phyloP scores from a whole-genome alignment of 2,329 filamentous ascomycete genomes.

The Colletotrichum sp. region DNA sequence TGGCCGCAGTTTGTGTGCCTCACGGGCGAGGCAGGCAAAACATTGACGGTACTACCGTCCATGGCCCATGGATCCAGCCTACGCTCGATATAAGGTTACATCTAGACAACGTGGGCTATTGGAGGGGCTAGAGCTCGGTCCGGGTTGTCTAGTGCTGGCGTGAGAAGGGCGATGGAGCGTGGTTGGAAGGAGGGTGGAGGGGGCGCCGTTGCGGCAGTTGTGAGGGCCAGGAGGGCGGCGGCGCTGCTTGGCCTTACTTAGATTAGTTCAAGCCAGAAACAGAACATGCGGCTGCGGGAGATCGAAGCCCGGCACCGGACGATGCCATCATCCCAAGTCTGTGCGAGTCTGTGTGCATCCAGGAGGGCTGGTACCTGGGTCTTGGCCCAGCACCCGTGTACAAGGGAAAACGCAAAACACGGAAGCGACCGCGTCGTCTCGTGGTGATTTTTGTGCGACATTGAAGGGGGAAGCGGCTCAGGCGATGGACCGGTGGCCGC shows the following conservation, averaged over 20 bases:
- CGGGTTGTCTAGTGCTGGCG: not conserved
- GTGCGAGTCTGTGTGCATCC: not conserved
- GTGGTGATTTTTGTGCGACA: slow-evolving; percentile 4
- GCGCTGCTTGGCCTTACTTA: not conserved
- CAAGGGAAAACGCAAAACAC: not conserved
- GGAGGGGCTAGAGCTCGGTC: not conserved
- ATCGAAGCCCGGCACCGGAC: not conserved
- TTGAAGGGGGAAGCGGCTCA: not conserved
- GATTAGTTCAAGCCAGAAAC: not conserved
- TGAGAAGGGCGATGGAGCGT: not conserved
- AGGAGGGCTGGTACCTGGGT: not conserved
- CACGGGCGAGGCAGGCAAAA: not conserved
- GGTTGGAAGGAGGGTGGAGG: not conserved
- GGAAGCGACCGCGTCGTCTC: not conserved
- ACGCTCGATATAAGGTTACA: not conserved
- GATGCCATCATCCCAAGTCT: slow-evolving; percentile 1
- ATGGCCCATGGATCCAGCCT: not conserved
- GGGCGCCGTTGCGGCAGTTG: slow-evolving; percentile 2
- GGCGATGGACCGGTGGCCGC: not conserved
- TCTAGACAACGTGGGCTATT: slow-evolving; percentile 2
- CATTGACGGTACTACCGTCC: not conserved
- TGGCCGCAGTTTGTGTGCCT: slow-evolving; percentile 12
- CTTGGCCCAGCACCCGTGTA: not conserved
- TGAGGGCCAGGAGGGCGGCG: not conserved
- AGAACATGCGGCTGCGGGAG: slow-evolving; percentile 1